A percentile compares a stretch with the other conserved stretches of the same genome.
phyloP scores from a whole-genome alignment of 345 rosid species.

The Carallia pectinifolia region DNA sequence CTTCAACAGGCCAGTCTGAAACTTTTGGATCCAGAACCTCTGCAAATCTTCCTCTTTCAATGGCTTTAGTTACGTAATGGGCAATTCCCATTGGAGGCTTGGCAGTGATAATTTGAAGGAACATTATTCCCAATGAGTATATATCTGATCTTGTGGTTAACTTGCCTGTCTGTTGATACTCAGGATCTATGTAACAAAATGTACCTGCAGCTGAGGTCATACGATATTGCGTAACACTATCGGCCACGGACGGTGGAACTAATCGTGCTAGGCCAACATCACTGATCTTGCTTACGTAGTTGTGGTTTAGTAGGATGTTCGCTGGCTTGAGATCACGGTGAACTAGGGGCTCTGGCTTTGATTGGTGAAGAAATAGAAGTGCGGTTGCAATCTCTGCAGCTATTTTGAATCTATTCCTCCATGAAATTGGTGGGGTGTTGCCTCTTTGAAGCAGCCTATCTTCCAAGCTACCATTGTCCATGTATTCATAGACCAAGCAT shows the following conservation, averaged over 20 bases:
- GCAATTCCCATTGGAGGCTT: slow-evolving; percentile 83
- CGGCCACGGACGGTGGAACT: slow-evolving; percentile 78
- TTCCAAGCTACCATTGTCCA: slow-evolving; percentile 81
- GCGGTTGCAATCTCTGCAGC: slow-evolving; percentile 83
- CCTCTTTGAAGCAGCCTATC: slow-evolving; percentile 70
- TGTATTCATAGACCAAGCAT: slow-evolving; percentile 82
- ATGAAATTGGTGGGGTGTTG: slow-evolving; percentile 63
- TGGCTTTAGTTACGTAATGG: slow-evolving; percentile 66
- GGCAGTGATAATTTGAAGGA: slow-evolving; percentile 81
- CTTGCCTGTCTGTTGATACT: slow-evolving; percentile 86
- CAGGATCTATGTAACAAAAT: slow-evolving; percentile 89
- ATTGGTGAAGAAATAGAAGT: slow-evolving; percentile 85
- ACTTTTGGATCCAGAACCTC: slow-evolving; percentile 66
- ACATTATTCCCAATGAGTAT: slow-evolving; percentile 78
- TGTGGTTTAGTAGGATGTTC: slow-evolving; percentile 77
- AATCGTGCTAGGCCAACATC: slow-evolving; percentile 93
- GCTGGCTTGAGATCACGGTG: slow-evolving; percentile 95
- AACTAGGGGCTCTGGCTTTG: slow-evolving; percentile 96
- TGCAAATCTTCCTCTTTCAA: slow-evolving; percentile 56
- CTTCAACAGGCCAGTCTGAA: slow-evolving; percentile 76
- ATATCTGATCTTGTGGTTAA: slow-evolving; percentile 77
- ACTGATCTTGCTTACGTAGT: slow-evolving; percentile 84
- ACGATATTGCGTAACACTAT: slow-evolving; percentile 77
- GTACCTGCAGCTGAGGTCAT: slow-evolving; percentile 95
- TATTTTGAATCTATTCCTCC: slow-evolving; percentile 66